Conservation (phyloP, 2,329 filamentous ascomycete species). For the Hypoxylon sp. region DNA sequence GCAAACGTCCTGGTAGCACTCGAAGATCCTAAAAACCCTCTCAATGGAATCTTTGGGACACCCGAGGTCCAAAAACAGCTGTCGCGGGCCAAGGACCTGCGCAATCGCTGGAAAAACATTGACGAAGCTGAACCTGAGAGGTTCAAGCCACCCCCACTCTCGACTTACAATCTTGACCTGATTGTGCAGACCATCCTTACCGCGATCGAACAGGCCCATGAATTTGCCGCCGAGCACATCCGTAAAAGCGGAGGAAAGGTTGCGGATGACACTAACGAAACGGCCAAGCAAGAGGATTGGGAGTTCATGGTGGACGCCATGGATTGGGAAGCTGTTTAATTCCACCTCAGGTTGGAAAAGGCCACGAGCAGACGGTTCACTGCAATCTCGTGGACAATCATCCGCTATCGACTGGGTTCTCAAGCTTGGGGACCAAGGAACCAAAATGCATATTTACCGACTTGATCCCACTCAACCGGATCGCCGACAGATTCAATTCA, state of each 20-base stretch:
- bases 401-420: neutral
- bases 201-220: constrained; percentile 72
- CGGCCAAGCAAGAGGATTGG: constrained; percentile 61
- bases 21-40: constrained; percentile 68
- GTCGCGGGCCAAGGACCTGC: constrained; percentile 75
- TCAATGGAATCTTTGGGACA: constrained; percentile 68
- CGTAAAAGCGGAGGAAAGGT: constrained; percentile 44
- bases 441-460: neutral
- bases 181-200: constrained; percentile 71
- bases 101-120: constrained; percentile 80
- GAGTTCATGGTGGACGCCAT: constrained; percentile 72
- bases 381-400: neutral
- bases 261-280: constrained; percentile 43
- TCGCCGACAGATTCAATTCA: neutral
- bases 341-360: neutral
- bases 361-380: neutral
- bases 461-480: no score
- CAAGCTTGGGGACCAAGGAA: neutral
- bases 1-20: constrained; percentile 77
- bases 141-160: constrained; percentile 60
- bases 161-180: constrained; percentile 72
- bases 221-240: constrained; percentile 64
- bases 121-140: constrained; percentile 58
- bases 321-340: constrained; percentile 67
- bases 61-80: constrained; percentile 72